A percentile compares a stretch with the other conserved stretches of the same genome.
phyloP scores from a whole-genome alignment of 2,329 filamentous ascomycete species.

The Ophiostoma piceae region DNA sequence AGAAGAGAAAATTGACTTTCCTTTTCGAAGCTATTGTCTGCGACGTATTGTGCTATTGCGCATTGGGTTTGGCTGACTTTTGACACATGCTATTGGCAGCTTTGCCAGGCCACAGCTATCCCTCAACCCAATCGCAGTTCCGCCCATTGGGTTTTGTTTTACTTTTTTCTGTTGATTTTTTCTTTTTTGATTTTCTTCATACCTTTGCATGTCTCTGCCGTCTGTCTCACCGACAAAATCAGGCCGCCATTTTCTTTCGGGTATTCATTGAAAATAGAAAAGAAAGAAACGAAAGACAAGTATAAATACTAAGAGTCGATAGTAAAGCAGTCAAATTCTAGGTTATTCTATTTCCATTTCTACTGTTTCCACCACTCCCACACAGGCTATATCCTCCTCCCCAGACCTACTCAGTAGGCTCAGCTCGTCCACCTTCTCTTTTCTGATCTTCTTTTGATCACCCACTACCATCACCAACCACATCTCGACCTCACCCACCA shows the following conservation, averaged over 20 bases:
- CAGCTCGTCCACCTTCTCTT: not conserved
- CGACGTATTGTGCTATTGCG: no score
- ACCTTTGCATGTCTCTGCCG: not conserved
- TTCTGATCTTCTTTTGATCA: not conserved
- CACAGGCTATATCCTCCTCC: not conserved
- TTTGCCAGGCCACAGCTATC: not conserved
- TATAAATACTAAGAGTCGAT: not conserved
- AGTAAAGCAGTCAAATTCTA: not conserved
- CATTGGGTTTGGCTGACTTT: not conserved
- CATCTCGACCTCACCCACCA: not conserved
- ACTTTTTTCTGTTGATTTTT: not conserved
- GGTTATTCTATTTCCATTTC: constrained; percentile 7
- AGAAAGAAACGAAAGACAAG: not conserved
- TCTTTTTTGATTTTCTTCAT: not conserved
- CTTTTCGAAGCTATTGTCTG: not conserved
- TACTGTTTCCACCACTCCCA: not conserved
- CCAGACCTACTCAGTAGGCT: not conserved
- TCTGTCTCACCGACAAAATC: not conserved
- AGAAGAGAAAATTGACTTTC: not conserved
- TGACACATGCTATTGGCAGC: not conserved
- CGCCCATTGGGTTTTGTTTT: not conserved
- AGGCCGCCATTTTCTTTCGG: not conserved
- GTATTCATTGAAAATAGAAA: not conserved
- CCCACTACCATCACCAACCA: not conserved
- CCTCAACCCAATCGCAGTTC: not conserved